These are phyloP conservation scores for Dictyostelium intermedium DNA, from an alignment of 78 protist genomes.

Conservation along the genomic window DNA sequence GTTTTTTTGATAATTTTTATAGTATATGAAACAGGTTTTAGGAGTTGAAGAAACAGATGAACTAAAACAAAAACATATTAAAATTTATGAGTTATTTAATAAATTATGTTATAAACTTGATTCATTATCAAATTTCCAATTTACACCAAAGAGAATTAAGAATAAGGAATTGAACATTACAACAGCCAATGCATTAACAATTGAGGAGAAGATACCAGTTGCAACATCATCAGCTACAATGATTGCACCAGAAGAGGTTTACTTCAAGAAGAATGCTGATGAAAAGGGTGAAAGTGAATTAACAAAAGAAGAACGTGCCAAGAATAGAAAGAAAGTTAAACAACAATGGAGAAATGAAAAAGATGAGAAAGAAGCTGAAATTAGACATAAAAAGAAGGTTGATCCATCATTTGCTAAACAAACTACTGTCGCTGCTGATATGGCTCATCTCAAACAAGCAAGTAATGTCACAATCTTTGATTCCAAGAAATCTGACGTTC, in stretches of 20 bases:
- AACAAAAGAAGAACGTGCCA: conserved; percentile 25
- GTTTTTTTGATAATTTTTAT: background rate
- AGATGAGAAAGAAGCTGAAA: conserved; percentile 33
- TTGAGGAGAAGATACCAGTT: conserved; percentile 80
- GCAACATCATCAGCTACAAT: conserved; percentile 32
- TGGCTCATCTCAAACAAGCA: conserved; percentile 29
- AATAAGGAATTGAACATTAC: conserved; percentile 14
- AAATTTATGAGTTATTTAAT: background rate
- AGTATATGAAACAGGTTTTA: conserved; percentile 61
- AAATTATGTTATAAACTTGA: conserved; percentile 48
- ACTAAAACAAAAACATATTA: conserved; percentile 23
- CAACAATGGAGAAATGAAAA: conserved; percentile 2
- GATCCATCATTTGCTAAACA: conserved; percentile 35
- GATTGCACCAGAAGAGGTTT: conserved; percentile 84
- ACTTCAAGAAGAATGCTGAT: conserved; percentile 66
- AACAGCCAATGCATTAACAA: conserved; percentile 30
- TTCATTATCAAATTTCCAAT: conserved; percentile 76
- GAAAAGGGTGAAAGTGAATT: conserved; percentile 46
- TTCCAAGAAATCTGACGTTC: background rate
- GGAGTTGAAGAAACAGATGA: conserved; percentile 56
- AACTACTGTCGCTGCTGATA: background rate
- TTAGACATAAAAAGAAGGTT: conserved; percentile 3
- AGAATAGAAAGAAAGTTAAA: conserved; percentile 4
- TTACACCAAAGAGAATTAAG: conserved; percentile 54
- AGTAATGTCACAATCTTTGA: conserved; percentile 9